A percentile compares a stretch with the other conserved stretches of the same genome.
Conservation (phyloP, 306 rosid species). For the Purshia tridentata region DNA sequence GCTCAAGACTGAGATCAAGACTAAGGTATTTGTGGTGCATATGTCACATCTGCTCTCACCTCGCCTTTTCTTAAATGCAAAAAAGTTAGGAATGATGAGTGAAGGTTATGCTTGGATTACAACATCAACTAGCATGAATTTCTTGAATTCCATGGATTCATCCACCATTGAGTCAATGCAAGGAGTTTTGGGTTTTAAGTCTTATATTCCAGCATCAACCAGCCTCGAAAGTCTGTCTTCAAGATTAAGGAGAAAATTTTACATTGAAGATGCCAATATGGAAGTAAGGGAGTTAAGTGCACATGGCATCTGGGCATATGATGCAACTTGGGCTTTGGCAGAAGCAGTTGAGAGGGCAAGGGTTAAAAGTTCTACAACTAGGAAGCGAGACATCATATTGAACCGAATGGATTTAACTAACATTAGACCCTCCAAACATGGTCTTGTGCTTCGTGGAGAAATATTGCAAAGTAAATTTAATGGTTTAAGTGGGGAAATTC, state of each 20-base stretch:
- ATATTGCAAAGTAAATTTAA: neutral
- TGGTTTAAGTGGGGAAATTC: slow-evolving; percentile 26
- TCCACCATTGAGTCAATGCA: slow-evolving; percentile 2
- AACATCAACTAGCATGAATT: slow-evolving; percentile 6
- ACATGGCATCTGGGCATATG: slow-evolving; percentile 12
- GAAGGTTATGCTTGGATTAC: slow-evolving; percentile 16
- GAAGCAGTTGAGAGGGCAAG: slow-evolving; percentile 17
- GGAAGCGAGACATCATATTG: too few relatives aligned
- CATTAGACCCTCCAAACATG: neutral
- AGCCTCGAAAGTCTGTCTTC: neutral
- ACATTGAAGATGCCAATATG: slow-evolving; percentile 1
- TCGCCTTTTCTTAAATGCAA: neutral
- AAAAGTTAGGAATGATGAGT: slow-evolving; percentile 13
- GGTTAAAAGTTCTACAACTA: neutral
- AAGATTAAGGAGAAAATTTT: slow-evolving; percentile 10
- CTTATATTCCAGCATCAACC: slow-evolving; percentile 2
- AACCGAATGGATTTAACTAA: neutral
- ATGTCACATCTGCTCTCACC: neutral
- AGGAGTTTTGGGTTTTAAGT: slow-evolving; percentile 17
- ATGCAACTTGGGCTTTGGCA: slow-evolving; percentile 24
- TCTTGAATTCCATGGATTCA: slow-evolving; percentile 5
- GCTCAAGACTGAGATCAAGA: slow-evolving; percentile 3
- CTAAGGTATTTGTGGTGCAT: slow-evolving; percentile 16
- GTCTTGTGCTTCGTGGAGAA: neutral
- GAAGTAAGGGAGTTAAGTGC: slow-evolving; percentile 5